Percentiles rank a stretch among this genome's conserved stretches.
phyloP scores from a whole-genome alignment of 352 stramenopile genomes.

The Globisporangium megalacanthum region DNA sequence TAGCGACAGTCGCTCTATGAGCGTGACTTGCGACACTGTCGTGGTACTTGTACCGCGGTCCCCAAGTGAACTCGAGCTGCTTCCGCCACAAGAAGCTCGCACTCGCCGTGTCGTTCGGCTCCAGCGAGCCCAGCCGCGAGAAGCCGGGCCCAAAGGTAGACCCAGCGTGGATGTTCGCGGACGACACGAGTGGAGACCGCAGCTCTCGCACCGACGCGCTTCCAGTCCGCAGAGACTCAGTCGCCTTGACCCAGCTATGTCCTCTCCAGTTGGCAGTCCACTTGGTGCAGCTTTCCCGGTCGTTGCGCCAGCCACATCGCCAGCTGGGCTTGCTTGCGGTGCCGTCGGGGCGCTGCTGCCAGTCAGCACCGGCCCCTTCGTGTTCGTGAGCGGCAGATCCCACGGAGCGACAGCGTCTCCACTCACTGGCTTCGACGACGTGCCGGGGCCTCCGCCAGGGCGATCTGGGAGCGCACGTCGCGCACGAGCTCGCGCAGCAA shows the following conservation, averaged over 20 bases:
- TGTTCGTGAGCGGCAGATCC: slow-evolving; percentile 60
- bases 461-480: slow-evolving; percentile 48
- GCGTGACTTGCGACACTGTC: slow-evolving; percentile 8
- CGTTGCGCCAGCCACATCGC: neutral
- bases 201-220: slow-evolving; percentile 10
- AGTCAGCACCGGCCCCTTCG: slow-evolving; percentile 18
- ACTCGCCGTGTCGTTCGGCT: slow-evolving; percentile 17
- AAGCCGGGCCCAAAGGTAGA: slow-evolving; percentile 7
- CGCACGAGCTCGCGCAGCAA: slow-evolving; percentile 64
- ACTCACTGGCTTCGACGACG: slow-evolving; percentile 18
- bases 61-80: slow-evolving; percentile 49
- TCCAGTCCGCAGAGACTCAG: neutral
- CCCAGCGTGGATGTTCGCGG: slow-evolving; percentile 5
- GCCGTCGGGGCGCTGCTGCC: slow-evolving; percentile 7
- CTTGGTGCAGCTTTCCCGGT: slow-evolving; percentile 1
- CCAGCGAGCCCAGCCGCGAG: slow-evolving; percentile 15
- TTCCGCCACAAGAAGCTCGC: slow-evolving; percentile 51
- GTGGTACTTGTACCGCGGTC: slow-evolving; percentile 45
- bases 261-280: slow-evolving; percentile 1
- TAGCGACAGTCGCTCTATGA: neutral
- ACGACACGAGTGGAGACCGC: slow-evolving; percentile 8
- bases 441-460: slow-evolving; percentile 40
- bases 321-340: neutral
- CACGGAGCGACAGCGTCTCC: slow-evolving; percentile 60
- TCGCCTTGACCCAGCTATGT: slow-evolving; percentile 1